These are phyloP conservation scores for Phytophthora vignae DNA, from an alignment of 352 stramenopile species.

Conservation along the genomic window DNA sequence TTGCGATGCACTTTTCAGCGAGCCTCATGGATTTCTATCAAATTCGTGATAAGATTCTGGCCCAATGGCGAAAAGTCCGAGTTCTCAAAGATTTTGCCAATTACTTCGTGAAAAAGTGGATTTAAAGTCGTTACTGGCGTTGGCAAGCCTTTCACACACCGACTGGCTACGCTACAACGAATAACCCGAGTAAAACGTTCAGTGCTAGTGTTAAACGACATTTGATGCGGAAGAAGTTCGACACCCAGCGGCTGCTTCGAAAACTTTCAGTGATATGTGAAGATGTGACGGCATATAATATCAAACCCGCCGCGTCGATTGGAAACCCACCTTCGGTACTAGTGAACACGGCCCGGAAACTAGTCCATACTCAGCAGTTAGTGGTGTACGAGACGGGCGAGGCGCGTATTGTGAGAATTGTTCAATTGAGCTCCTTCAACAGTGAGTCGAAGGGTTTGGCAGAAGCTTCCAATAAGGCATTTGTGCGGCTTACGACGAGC, in stretches of 20 bases:
- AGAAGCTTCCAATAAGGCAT: not conserved
- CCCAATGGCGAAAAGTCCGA: not conserved
- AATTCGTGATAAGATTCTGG: not conserved
- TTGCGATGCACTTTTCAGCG: not conserved
- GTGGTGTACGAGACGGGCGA: not conserved
- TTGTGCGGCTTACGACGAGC: not conserved
- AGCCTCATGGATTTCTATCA: not conserved
- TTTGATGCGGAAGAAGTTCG: constrained; percentile 11
- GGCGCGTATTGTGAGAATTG: not conserved
- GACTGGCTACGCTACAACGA: not conserved
- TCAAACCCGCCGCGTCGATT: not conserved
- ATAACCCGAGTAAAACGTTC: constrained; percentile 15
- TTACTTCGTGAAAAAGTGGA: not conserved
- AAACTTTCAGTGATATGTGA: constrained; percentile 3
- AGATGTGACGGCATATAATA: constrained; percentile 11
- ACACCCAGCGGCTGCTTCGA: not conserved
- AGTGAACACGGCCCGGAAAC: not conserved
- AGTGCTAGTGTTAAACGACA: constrained; percentile 10
- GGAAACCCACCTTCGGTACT: not conserved
- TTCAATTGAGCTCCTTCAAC: not conserved
- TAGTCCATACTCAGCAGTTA: not conserved
- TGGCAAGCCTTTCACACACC: not conserved
- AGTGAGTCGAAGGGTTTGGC: not conserved
- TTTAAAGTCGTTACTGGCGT: not conserved
- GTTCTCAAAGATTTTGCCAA: not conserved